Evolutionary conservation across 176 grass and related monocot genomes (phyloP), one percentile per base, ranked within the genome.

Genomic region (Tuctoria greenei): DNA sequence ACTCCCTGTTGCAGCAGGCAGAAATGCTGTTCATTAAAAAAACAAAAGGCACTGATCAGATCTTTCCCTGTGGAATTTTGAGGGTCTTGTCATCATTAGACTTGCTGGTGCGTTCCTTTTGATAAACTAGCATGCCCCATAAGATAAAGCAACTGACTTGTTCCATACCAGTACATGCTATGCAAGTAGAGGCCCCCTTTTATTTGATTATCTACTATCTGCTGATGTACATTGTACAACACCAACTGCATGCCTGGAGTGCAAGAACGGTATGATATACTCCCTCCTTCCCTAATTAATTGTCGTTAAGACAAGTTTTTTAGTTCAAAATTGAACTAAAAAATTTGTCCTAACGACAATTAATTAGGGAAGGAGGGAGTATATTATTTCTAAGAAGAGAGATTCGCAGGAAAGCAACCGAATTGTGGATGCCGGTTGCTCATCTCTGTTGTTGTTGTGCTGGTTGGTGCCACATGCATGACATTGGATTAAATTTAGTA

Each of bases 21-120:
- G 51, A 54, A 40, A 36, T 72, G 85, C 50, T 67, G 70, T 43
- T 34, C 66, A 75, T 42, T 64, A 83, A 69, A 75, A 68, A 35
- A 70, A 44, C 25, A 74, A 88, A 84, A 88, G 81, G 44, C 37
- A 16, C 18, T 66, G 81, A 70, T 58, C 81, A 64, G 86, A 68
- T 69, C 86, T 84, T 88, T 83, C 68, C 81, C 39, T 80, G n/a
- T 71, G 86, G 81, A 79, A 74, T 79, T 84, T 75, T 83, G 54
- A 64, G 81, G 68, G 75, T 60, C 75, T 54, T 84, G 75, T 44
- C 86, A 88, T 88, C 86, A 88, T 83, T 88, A 84, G 86, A 45
- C 75, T 79, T 88, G 86, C 69, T 84, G 86, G 69, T 83, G 75
- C 75, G 68, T 61, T 14, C 42, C 67, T 40, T 50, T 73, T 75